Percentiles rank a stretch among this genome's conserved stretches.
Evolutionary conservation across 2,329 filamentous ascomycete genomes (phyloP).

Genomic region (Exophiala sp.): DNA sequence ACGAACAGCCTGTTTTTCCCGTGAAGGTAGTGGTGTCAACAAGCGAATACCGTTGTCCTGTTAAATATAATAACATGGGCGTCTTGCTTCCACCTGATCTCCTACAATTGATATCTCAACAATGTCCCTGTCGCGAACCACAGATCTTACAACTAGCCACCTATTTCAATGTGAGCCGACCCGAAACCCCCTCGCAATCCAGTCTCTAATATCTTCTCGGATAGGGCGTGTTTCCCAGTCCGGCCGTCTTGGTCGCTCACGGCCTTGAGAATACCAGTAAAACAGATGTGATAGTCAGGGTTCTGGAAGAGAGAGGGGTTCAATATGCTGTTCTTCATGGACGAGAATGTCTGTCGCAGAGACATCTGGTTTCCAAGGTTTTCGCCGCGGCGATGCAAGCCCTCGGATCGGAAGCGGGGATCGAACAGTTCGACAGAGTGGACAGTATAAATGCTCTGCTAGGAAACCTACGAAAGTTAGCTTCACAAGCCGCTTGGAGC

Average conservation of each 20-base stretch:
- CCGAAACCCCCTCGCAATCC: background rate
- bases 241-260: slow-evolving; percentile 69
- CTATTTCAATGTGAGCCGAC: slow-evolving; percentile 36
- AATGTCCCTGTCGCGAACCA: slow-evolving; percentile 40
- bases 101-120: slow-evolving; percentile 15
- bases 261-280: slow-evolving; percentile 86
- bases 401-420: slow-evolving; percentile 34
- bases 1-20: too few species aligned
- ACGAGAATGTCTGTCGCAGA: slow-evolving; percentile 42
- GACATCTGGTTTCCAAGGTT: slow-evolving; percentile 44
- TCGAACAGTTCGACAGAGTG: slow-evolving; percentile 56
- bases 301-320: slow-evolving; percentile 56
- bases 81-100: slow-evolving; percentile 19
- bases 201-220: slow-evolving; percentile 1
- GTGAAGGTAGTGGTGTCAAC: too few species aligned
- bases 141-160: slow-evolving; percentile 39
- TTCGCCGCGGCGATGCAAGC: slow-evolving; percentile 37
- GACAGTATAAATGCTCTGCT: slow-evolving; percentile 73
- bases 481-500: slow-evolving; percentile 31
- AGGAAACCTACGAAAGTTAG: slow-evolving; percentile 57
- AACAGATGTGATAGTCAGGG: slow-evolving; percentile 59
- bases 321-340: slow-evolving; percentile 40
- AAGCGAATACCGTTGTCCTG: too few species aligned
- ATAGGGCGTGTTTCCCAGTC: slow-evolving; percentile 51
- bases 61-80: slow-evolving; percentile 16